Conservation (phyloP, 345 rosid genomes). For the Aethionema arabicum region DNA sequence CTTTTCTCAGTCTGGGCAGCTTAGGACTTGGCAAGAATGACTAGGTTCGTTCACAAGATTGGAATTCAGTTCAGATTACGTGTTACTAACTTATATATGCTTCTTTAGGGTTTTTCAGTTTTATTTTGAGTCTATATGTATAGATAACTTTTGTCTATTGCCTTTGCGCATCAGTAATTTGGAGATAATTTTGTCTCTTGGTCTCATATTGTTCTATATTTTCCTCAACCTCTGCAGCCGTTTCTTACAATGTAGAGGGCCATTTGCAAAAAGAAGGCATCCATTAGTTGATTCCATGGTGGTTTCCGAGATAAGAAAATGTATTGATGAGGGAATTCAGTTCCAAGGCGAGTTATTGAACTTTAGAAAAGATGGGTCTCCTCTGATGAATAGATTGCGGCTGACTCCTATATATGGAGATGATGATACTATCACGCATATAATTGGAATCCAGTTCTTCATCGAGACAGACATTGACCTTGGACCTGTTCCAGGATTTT, state of each 20-base stretch:
- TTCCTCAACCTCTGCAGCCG: constrained; percentile 50
- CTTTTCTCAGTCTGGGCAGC: neutral
- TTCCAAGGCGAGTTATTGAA: constrained; percentile 87
- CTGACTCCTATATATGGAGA: constrained; percentile 86
- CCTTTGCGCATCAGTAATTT: constrained; percentile 1
- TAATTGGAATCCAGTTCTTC: constrained; percentile 85
- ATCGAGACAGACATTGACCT: constrained; percentile 79
- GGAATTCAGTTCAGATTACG: neutral
- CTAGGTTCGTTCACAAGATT: neutral
- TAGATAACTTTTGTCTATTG: constrained; percentile 2
- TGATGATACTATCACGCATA: constrained; percentile 70
- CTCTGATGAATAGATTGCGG: constrained; percentile 69
- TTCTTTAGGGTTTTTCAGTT: neutral
- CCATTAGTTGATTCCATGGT: constrained; percentile 73
- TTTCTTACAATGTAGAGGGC: constrained; percentile 89
- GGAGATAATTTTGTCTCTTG: constrained; percentile 7
- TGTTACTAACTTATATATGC: neutral
- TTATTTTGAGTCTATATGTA: neutral
- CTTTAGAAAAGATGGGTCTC: constrained; percentile 84
- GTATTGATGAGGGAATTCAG: constrained; percentile 79
- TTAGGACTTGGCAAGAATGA: neutral
- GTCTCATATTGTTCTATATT: constrained; percentile 27
- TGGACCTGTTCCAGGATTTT: constrained; percentile 62
- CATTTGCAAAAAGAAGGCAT: constrained; percentile 90
- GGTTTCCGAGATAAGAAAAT: constrained; percentile 74